Conservation (phyloP, 345 rosid genomes). For the Aquilaria sinensis region DNA sequence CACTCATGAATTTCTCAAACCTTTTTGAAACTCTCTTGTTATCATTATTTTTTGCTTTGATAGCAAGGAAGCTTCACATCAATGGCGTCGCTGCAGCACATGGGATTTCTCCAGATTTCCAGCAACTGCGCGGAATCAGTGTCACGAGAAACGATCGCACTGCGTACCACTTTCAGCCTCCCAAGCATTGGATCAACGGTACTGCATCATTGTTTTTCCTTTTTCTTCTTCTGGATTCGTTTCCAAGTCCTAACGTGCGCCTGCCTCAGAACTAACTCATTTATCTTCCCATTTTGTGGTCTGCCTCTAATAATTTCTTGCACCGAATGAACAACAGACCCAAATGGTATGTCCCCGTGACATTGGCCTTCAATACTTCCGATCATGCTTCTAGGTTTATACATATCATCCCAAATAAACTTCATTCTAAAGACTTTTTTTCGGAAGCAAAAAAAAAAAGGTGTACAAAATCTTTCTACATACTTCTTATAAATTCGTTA, state of each 20-base stretch:
- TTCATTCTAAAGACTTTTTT: no score
- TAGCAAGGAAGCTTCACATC: background rate
- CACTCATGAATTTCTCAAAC: no score
- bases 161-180: constrained; percentile 14
- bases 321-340: constrained; percentile 18
- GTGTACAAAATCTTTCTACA: no score
- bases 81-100: constrained; percentile 5
- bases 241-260: background rate
- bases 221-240: background rate
- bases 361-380: background rate
- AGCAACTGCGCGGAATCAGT: background rate
- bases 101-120: background rate
- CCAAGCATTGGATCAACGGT: constrained; percentile 14
- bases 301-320: background rate
- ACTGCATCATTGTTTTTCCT: background rate
- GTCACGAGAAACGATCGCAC: constrained; percentile 9
- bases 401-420: no score
- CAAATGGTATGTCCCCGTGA: constrained; percentile 28
- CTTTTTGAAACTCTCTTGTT: no score
- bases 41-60: no score
- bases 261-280: background rate
- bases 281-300: background rate
- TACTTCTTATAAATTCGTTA: no score
- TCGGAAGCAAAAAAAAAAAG: no score
- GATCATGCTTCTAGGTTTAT: no score